phyloP scores from a whole-genome alignment of 2,329 filamentous ascomycete genomes.

The Fusarium sp. region DNA sequence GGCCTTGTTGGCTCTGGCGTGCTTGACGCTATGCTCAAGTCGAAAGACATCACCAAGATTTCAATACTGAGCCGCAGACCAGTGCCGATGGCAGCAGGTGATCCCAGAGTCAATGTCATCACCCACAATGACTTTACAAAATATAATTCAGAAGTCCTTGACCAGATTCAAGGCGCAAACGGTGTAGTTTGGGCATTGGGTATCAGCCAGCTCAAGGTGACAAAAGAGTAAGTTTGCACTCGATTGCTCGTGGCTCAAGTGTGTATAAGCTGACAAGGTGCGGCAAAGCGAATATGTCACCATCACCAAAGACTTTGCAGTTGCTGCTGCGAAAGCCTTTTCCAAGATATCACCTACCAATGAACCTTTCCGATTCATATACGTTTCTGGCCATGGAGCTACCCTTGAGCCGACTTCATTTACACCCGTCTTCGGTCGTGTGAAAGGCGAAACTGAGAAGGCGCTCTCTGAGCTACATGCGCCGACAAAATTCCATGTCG shows the following conservation, averaged over 20 bases:
- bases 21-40: slow-evolving; percentile 33
- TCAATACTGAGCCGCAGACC: slow-evolving; percentile 31
- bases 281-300: slow-evolving; percentile 21
- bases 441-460: slow-evolving; percentile 30
- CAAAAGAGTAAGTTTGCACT: slow-evolving; percentile 18
- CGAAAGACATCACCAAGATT: slow-evolving; percentile 28
- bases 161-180: slow-evolving; percentile 20
- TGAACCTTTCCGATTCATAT: slow-evolving; percentile 30
- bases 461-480: slow-evolving; percentile 14
- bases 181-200: slow-evolving; percentile 33
- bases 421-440: slow-evolving; percentile 15
- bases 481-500: background rate
- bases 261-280: background rate
- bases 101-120: slow-evolving; percentile 30
- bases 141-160: slow-evolving; percentile 15
- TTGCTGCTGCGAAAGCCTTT: slow-evolving; percentile 26
- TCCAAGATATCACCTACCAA: slow-evolving; percentile 5
- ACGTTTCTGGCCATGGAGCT: slow-evolving; percentile 20
- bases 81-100: slow-evolving; percentile 17
- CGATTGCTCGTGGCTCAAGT: background rate
- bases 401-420: slow-evolving; percentile 11
- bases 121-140: slow-evolving; percentile 17
- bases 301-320: slow-evolving; percentile 26
- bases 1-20: slow-evolving; percentile 30
- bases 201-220: slow-evolving; percentile 28